Conservation (phyloP, 2,329 filamentous ascomycete genomes). For the Fonsecaea nubica region DNA sequence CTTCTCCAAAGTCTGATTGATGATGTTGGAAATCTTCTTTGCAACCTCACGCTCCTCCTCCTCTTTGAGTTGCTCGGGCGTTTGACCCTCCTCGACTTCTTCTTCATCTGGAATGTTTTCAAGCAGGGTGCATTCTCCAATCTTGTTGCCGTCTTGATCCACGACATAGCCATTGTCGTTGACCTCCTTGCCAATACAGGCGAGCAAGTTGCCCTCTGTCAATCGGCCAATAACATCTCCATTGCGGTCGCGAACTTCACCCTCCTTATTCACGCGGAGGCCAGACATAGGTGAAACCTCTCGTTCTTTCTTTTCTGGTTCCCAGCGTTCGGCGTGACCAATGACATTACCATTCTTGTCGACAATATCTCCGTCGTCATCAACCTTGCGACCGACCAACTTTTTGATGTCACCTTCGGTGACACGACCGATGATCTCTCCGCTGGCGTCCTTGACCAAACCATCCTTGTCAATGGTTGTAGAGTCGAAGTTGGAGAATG, state of each 20-base stretch:
- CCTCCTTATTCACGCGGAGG: conserved; percentile 59
- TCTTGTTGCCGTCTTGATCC: conserved; percentile 67
- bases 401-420: conserved; percentile 69
- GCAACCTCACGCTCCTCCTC: conserved; percentile 77
- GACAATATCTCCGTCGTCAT: conserved; percentile 72
- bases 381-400: conserved; percentile 69
- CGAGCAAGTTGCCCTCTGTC: conserved; percentile 52
- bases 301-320: conserved; percentile 63
- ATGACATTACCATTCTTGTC: conserved; percentile 72
- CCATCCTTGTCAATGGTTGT: conserved; percentile 65
- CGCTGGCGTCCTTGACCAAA: conserved; percentile 58
- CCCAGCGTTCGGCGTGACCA: conserved; percentile 72
- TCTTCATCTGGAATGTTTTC: conserved; percentile 61
- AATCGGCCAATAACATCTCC: conserved; percentile 55
- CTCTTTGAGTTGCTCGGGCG: conserved; percentile 58
- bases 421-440: conserved; percentile 65
- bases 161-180: conserved; percentile 62
- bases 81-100: conserved; percentile 50
- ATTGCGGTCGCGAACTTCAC: conserved; percentile 54
- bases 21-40: conserved; percentile 72
- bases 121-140: conserved; percentile 68
- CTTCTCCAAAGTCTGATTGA: conserved; percentile 80
- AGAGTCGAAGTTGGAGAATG: conserved; percentile 66
- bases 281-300: conserved; percentile 66
- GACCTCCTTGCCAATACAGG: conserved; percentile 51